Conservation (phyloP, 352 stramenopile species). For the Pythium utonaiense region DNA sequence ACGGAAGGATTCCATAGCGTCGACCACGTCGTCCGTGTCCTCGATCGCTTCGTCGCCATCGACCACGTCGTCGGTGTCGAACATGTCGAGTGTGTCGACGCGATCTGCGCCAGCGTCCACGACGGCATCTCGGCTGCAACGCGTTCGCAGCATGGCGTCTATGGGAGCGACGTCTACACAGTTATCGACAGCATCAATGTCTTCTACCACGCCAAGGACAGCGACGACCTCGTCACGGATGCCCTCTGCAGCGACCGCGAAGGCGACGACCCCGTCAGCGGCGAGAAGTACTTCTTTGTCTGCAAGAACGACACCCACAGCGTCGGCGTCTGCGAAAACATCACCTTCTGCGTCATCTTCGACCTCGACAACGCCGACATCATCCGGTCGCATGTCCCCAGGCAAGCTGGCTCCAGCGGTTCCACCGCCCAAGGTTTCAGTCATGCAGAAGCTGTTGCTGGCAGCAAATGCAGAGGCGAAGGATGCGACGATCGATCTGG, state of each 20-base stretch:
- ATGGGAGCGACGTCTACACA: neutral
- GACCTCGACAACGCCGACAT: neutral
- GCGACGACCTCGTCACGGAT: neutral
- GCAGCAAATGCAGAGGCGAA: conserved; percentile 17
- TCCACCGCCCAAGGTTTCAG: conserved; percentile 17
- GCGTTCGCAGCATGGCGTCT: neutral
- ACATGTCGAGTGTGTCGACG: conserved; percentile 7
- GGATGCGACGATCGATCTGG: conserved; percentile 14
- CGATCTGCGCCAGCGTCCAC: neutral
- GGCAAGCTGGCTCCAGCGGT: conserved; percentile 8
- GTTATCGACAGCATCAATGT: neutral
- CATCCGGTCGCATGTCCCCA: conserved; percentile 9
- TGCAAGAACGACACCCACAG: neutral
- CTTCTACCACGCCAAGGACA: neutral
- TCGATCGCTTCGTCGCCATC: conserved; percentile 25
- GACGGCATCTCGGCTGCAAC: neutral
- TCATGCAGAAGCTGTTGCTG: conserved; percentile 21
- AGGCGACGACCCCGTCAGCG: neutral
- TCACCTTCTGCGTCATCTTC: neutral
- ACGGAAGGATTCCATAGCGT: conserved; percentile 24
- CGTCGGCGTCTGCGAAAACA: neutral
- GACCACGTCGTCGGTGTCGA: conserved; percentile 12
- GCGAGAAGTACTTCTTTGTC: neutral
- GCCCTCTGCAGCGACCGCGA: neutral
- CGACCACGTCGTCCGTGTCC: conserved; percentile 20